phyloP scores from a whole-genome alignment of 2,329 filamentous ascomycete genomes.

The Fusarium sambucinum region DNA sequence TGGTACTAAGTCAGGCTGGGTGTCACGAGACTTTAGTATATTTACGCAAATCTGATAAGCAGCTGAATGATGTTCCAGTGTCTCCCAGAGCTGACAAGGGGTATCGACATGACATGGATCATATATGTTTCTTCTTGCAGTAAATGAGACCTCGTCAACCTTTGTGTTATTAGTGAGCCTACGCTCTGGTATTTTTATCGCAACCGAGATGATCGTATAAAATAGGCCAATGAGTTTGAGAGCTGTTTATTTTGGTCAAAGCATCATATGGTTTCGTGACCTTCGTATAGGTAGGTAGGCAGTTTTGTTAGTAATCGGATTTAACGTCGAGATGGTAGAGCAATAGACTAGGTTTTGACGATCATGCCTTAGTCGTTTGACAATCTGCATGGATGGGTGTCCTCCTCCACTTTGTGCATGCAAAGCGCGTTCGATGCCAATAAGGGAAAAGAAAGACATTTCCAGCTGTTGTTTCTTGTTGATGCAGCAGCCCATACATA shows the following conservation, averaged over 20 bases:
- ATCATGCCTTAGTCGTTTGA: slow-evolving; percentile 11
- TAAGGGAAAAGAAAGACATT: slow-evolving; percentile 24
- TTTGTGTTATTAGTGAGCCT: neutral
- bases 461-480: slow-evolving; percentile 37
- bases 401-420: slow-evolving; percentile 4
- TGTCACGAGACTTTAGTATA: neutral
- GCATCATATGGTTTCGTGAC: neutral
- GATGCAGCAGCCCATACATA: slow-evolving; percentile 25
- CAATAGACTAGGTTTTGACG: neutral
- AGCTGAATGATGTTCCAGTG: neutral
- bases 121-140: neutral
- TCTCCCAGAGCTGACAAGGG: neutral
- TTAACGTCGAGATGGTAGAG: slow-evolving; percentile 3
- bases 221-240: neutral
- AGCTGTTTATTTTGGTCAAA: slow-evolving; percentile 4
- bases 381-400: neutral
- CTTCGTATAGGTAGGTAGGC: neutral
- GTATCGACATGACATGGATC: neutral
- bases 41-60: neutral
- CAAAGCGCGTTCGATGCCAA: slow-evolving; percentile 15
- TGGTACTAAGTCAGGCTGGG: neutral
- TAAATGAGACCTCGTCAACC: neutral
- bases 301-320: neutral
- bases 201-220: neutral
- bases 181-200: neutral